Base-by-base conservation (phyloP, 2,329 filamentous ascomycete genomes). In the Xylaria polymorpha region DNA sequence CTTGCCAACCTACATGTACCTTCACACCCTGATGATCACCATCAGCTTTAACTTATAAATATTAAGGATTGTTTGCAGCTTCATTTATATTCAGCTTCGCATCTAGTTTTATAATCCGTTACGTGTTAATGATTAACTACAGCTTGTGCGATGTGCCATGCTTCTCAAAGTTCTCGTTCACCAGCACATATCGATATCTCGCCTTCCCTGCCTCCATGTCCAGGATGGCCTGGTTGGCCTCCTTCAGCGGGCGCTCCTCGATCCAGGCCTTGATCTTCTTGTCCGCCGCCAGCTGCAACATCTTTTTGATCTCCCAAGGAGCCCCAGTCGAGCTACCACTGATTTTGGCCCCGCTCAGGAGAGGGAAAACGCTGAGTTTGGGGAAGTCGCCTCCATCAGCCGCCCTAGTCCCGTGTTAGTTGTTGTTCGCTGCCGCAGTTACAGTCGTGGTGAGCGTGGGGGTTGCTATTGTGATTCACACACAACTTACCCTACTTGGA, bases 181-280 rank as follows among this genome's bases (percentile, higher is more conserved):
- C 81, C 50, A 85, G 76, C 7, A 85, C 83, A 73, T 84, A 86
- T 71, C 85, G 77, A 71, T 85, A 86, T 58, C 84, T 81, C 4
- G 85, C 84, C 77, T 87, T 86, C 1, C 88, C 88, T 0, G 79
- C 78, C 14, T 86, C 84, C 81, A 90, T 84, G 69, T 90, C 87
- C 20, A 89, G 73, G 35, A 90, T 79, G 2, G 83, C 83, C 76
- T 85, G 75, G 77, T 91, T 91, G 2, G 86, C 86, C 20, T 88
- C 84, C 76, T 84, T 85, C 83, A 91, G 83, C 0, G 85, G 83
- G 43, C 85, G 81, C 76, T 83, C 80, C 74, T 88, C 78, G 39
- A 90, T 82, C 85, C 86, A 88, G 1, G 88, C 83, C 79, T 86
- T 84, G 44, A 91, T 80, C 8, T 84, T 83, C 79, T 89, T 86